Evolutionary conservation across 129 eudicot species (phyloP).

Genomic region (Cynara cardunculus): DNA sequence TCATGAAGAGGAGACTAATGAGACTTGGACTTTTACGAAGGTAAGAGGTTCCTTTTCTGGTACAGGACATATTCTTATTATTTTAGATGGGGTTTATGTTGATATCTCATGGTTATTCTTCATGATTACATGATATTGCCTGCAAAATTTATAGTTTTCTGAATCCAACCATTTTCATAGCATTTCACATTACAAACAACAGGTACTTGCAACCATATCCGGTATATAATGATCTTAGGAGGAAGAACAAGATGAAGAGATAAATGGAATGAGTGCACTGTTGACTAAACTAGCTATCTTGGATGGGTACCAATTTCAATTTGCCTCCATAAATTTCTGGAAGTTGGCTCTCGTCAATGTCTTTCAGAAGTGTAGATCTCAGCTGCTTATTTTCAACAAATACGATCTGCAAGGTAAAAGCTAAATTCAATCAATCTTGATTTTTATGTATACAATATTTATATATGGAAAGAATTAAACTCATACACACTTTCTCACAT

Average conservation of each 20-base stretch:
- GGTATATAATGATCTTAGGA: constrained; percentile 17
- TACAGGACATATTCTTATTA: not conserved
- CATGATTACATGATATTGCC: not conserved
- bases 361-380: constrained; percentile 61
- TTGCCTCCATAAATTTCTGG: constrained; percentile 85
- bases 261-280: not conserved
- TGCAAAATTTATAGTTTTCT: not conserved
- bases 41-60: not conserved
- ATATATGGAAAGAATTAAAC: not conserved
- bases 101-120: not conserved
- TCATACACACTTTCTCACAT: not conserved
- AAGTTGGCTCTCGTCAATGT: constrained; percentile 88
- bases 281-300: constrained; percentile 54
- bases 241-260: not conserved
- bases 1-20: not conserved
- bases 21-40: not conserved
- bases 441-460: not conserved
- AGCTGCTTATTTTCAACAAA: constrained; percentile 67
- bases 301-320: constrained; percentile 62
- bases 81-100: not conserved
- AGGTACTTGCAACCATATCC: not conserved
- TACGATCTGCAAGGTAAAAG: constrained; percentile 57
- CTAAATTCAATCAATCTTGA: not conserved
- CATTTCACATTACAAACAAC: constrained; percentile 6
- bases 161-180: not conserved